These are phyloP conservation scores for Colletotrichum orbiculare DNA, from an alignment of 2,329 filamentous ascomycete genomes.

Conservation along the genomic window DNA sequence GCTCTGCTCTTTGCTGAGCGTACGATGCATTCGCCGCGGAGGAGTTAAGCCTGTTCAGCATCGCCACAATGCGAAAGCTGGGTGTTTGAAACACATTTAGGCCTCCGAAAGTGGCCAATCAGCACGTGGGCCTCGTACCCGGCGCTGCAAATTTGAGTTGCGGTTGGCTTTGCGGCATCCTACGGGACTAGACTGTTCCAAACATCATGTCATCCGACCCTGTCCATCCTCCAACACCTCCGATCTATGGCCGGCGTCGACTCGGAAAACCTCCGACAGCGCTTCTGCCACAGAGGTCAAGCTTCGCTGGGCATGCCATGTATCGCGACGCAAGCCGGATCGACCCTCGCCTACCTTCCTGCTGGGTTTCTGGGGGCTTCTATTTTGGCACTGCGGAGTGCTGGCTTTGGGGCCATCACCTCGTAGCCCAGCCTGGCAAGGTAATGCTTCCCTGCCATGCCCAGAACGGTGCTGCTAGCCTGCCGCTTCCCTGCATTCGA, in stretches of 20 bases:
- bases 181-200: background rate
- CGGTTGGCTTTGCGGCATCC: constrained; percentile 16
- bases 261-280: constrained; percentile 19
- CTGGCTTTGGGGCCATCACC: background rate
- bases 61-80: constrained; percentile 18
- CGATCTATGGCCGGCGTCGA: constrained; percentile 27
- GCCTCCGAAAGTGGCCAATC: background rate
- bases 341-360: background rate
- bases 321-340: constrained; percentile 17
- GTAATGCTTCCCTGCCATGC: constrained; percentile 24
- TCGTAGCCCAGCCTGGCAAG: constrained; percentile 29
- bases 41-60: constrained; percentile 11
- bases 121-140: too few species aligned
- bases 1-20: background rate
- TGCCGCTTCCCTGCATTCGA: constrained; percentile 24
- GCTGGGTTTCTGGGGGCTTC: constrained; percentile 17
- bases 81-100: background rate
- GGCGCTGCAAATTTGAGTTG: constrained; percentile 11
- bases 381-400: constrained; percentile 34
- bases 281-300: background rate
- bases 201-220: background rate
- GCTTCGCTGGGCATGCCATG: background rate
- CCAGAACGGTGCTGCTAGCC: constrained; percentile 7
- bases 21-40: background rate
- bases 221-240: background rate